phyloP scores from a whole-genome alignment of 1,284 basidiomycete genomes.

The Phenoliferia sp. region DNA sequence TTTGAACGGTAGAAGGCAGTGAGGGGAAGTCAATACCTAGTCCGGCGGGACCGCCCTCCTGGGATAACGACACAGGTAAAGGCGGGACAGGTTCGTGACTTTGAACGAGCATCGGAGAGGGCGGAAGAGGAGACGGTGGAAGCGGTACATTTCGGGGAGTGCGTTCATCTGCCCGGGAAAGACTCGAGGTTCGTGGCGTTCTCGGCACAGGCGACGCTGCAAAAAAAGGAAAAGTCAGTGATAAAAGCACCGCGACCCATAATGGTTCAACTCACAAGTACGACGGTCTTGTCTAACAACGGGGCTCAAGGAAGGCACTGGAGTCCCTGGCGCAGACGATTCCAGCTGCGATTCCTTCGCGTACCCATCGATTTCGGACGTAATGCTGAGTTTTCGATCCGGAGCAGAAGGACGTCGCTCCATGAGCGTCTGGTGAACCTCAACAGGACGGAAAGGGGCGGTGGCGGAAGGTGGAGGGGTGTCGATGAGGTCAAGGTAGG shows the following conservation, averaged over 20 bases:
- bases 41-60: background rate
- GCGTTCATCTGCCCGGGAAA: background rate
- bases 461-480: background rate
- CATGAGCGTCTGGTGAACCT: background rate
- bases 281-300: background rate
- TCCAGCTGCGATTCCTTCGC: background rate
- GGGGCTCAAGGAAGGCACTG: background rate
- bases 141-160: constrained; percentile 18
- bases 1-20: too few species aligned
- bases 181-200: background rate
- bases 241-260: background rate
- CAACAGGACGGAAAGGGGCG: background rate
- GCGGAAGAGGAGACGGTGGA: constrained; percentile 21
- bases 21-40: background rate
- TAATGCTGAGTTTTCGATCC: background rate
- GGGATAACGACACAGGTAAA: background rate
- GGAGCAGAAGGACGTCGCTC: background rate
- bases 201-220: background rate
- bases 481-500: background rate
- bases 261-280: background rate
- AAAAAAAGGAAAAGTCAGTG: background rate
- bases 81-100: background rate
- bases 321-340: background rate
- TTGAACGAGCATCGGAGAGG: background rate
- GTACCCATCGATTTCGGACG: background rate